These are phyloP conservation scores for Actinomortierella ambigua DNA, from an alignment of 371 early-diverging fungal species.

Conservation along the genomic window DNA sequence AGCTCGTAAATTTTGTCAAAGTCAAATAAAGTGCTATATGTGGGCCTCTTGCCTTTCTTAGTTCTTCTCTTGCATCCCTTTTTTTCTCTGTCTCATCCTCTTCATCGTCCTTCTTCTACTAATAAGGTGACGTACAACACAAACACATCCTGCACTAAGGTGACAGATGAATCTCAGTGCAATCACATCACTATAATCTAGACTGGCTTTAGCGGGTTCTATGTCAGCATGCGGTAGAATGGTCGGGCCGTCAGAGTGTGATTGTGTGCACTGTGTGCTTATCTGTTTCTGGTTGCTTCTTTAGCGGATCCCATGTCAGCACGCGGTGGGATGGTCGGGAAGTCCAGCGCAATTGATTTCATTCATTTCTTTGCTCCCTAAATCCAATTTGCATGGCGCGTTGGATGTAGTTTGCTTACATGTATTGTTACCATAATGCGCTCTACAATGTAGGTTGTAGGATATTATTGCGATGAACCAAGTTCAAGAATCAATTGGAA, in stretches of 20 bases:
- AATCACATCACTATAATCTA: conserved; percentile 3
- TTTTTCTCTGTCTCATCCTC: not conserved
- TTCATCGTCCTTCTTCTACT: not conserved
- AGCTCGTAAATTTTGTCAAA: too few relatives aligned
- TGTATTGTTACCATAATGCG: conserved; percentile 1
- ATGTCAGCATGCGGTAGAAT: not conserved
- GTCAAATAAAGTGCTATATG: too few relatives aligned
- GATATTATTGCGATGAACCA: too few relatives aligned
- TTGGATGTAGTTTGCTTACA: not conserved
- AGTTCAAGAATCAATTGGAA: too few relatives aligned
- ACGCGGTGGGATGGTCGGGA: not conserved
- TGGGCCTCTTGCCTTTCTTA: too few relatives aligned
- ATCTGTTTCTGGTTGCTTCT: not conserved
- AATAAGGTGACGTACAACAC: not conserved
- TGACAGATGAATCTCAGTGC: not conserved
- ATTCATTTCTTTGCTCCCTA: not conserved
- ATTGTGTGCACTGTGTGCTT: not conserved
- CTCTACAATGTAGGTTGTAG: too few relatives aligned
- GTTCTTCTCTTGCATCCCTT: too few relatives aligned
- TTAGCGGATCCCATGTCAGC: not conserved
- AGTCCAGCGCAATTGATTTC: not conserved
- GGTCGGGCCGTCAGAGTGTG: conserved; percentile 1
- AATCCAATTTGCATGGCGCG: not conserved
- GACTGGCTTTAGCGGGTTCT: not conserved
- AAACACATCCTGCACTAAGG: conserved; percentile 1